These are phyloP conservation scores for Fusarium veterinarium DNA, from an alignment of 2,329 filamentous ascomycete genomes.

Conservation along the genomic window DNA sequence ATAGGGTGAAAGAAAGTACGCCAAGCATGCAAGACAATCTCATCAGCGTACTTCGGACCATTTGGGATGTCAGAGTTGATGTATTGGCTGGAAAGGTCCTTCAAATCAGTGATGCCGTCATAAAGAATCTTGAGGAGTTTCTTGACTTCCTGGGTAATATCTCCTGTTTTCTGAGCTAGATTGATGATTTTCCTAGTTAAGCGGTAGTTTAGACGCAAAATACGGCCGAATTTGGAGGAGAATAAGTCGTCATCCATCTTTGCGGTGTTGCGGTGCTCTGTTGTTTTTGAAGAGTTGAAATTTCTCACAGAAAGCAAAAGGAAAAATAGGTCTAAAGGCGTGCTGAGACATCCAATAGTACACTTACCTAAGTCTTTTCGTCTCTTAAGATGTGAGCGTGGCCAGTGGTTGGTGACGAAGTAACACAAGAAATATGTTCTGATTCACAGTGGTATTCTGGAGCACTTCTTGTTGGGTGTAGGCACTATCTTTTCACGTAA, in stretches of 20 bases:
- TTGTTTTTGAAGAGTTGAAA: neutral
- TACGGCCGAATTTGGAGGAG: neutral
- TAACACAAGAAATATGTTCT: neutral
- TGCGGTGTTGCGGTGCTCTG: neutral
- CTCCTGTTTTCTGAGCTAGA: neutral
- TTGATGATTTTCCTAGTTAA: neutral
- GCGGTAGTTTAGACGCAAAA: neutral
- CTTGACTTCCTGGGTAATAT: no score
- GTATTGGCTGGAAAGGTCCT: neutral
- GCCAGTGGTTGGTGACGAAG: neutral
- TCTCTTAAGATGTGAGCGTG: neutral
- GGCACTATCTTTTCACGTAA: accelerated
- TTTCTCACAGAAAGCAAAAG: no score
- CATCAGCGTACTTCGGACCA: no score
- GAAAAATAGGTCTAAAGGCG: no score
- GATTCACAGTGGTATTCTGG: neutral
- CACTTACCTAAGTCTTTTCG: no score
- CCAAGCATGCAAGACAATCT: neutral
- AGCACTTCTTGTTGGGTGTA: neutral
- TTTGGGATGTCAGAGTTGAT: neutral
- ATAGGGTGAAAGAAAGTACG: neutral
- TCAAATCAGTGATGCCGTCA: neutral
- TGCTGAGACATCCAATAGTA: no score
- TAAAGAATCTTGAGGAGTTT: no score
- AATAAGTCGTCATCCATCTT: neutral